Base-by-base conservation (phyloP, 768 basidiomycete species). In the Phanerochaete carnosa region DNA sequence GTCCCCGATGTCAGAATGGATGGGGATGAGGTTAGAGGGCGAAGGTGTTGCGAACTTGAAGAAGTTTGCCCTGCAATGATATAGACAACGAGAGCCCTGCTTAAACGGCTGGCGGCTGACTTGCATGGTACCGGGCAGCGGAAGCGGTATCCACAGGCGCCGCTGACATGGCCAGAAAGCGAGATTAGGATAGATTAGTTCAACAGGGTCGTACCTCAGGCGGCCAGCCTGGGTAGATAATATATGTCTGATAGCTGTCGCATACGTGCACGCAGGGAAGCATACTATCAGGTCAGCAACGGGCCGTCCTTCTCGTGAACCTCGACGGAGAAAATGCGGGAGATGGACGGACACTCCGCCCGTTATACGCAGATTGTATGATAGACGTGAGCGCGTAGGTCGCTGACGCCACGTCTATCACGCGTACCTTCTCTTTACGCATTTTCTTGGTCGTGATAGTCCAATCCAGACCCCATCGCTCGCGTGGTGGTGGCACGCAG, bases 201-300 rank as follows among this genome's bases (percentile, higher is more conserved):
- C 91, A 63, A 90, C 87, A 54, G 92, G 89, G 73, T 94, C 92
- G 75, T 94, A 93, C 73, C 89, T 93, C 33, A 92, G 92, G 58
- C 92, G 92, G 65, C 92, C 92, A 65, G 89, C 92, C 92, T 93
- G n/a, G 62, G n/a, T n/a, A n/a, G n/a, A n/a, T n/a, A n/a, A 51
- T 57, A 61, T 64, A 65, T 67, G 60, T 45, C 26, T 13, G 30
- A 16, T 64, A 63, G 59, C 50, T 54, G 60, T 61, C 57, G 57
- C 57, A 32, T 58, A 53, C 43, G 15, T 22, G 26, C 25, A 13
- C 23, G 46, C 59, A n/a, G n/a, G 64, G 19, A 59, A 81, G 71
- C 59, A 91, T 94, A 83, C 92, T 92, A 73, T 94, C 83, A 74
- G 97, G 78, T 86, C 83, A 47, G 80, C 74, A 46, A 98, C 80